Percentiles rank a stretch among this genome's conserved stretches.
phyloP scores from a whole-genome alignment of 1,284 basidiomycete species.

The Cutaneotrichosporon cyanovorans region DNA sequence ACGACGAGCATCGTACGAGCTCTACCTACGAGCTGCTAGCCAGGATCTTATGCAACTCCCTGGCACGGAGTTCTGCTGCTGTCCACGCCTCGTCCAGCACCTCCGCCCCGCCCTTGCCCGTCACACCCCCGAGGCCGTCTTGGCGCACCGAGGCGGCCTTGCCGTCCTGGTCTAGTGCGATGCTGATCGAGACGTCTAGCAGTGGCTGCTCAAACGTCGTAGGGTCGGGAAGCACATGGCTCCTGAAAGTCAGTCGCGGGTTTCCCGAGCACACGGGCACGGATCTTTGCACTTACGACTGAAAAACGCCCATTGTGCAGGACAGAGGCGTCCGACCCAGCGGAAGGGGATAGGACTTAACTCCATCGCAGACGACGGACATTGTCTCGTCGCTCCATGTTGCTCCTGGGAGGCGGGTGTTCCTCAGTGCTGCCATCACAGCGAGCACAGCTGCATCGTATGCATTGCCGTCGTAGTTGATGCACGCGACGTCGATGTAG shows the following conservation, averaged over 20 bases:
- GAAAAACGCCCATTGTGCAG: constrained; percentile 73
- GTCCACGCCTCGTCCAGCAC: constrained; percentile 35
- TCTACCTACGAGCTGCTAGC: not conserved
- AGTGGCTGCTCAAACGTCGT: constrained; percentile 84
- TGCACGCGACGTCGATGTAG: constrained; percentile 87
- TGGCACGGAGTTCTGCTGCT: constrained; percentile 29
- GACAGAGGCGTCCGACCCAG: constrained; percentile 53
- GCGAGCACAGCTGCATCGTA: constrained; percentile 85
- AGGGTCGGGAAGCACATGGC: constrained; percentile 69
- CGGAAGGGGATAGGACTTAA: constrained; percentile 48
- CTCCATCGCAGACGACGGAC: constrained; percentile 60
- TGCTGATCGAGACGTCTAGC: constrained; percentile 60
- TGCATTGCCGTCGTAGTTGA: constrained; percentile 93
- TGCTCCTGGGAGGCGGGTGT: constrained; percentile 67
- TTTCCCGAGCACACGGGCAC: not conserved
- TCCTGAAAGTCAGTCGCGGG: too few species aligned
- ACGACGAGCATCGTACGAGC: too few species aligned
- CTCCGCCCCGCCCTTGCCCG: constrained; percentile 32
- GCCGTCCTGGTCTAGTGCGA: constrained; percentile 56
- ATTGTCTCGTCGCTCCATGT: constrained; percentile 62
- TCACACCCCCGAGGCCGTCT: constrained; percentile 56
- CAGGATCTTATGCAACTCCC: constrained; percentile 22
- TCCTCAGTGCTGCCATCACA: constrained; percentile 74
- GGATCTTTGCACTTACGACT: constrained; percentile 52
- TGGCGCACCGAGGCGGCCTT: constrained; percentile 50